Base-by-base conservation (phyloP, 2,329 filamentous ascomycete species). In the Cylindrodendrum hubeiense region DNA sequence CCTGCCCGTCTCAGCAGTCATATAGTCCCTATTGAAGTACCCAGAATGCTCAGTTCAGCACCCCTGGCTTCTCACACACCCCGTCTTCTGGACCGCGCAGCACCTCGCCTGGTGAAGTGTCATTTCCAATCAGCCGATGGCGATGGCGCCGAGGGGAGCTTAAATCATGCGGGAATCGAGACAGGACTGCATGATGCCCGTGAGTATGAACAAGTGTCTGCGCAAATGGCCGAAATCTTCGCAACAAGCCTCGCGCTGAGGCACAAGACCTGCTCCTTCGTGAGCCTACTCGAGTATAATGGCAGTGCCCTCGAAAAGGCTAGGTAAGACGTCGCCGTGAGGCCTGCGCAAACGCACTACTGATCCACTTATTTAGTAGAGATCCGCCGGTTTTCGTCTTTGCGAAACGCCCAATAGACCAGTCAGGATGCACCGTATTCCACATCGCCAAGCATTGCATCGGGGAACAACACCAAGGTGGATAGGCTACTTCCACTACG, bases 401-500 rank as follows among this genome's bases (percentile, higher is more conserved):
- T 30, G 44, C 55, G 30, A 41, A 58, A 26, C 33, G 44, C 19
- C 21, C 33, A 30, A 50, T 58, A 30, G 55, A 58, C 15, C 7
- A n/a, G 12, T 5, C 33, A 39, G n/a, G 30, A 2, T 39, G 55
- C 55, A 39, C 55, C 3, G 5, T 43, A 22, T 58, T 58, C 41
- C 55, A 30, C 33, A 21, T 57, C 21, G 28, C 19, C 17, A 33
- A 47, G 28, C 15, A 58, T n/a, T 24, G 6, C 30, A 39, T 28
- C 19, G 3, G 13, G 54, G 30, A 19, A 49, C 26, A 49, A 13
- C 2, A 41, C 44, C 33, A 30, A 30, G 10, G 50, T 12, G 30
- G 26, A 19, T 60, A 19, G 55, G 61, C 19, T 60, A 64, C 26
- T 46, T 41, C 33, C 26, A 64, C 43, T 60, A 64, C 21, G 12